These are phyloP conservation scores for Rhodotorula paludigena DNA, from an alignment of 768 basidiomycete genomes.

Conservation along the genomic window DNA sequence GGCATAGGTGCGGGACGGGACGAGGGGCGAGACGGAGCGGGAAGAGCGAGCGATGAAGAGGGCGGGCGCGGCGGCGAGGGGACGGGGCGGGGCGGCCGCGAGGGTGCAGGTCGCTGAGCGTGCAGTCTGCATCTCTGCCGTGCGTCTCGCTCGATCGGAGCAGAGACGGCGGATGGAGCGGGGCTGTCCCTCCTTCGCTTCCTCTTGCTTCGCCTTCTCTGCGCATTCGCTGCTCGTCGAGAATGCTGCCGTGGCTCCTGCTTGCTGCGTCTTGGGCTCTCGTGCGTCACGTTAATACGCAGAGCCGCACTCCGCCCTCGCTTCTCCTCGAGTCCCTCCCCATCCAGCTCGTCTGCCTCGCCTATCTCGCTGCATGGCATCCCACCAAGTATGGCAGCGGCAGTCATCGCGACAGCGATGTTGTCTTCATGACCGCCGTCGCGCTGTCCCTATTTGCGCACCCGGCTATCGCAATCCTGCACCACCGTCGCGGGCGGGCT, in stretches of 20 bases:
- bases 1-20: background rate
- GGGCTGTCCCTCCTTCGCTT: background rate
- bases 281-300: background rate
- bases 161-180: too few species aligned
- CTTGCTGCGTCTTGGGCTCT: background rate
- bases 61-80: background rate
- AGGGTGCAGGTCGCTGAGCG: background rate
- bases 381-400: too few species aligned
- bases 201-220: background rate
- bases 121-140: conserved; percentile 6
- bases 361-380: too few species aligned
- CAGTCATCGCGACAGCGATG: too few species aligned
- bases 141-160: too few species aligned
- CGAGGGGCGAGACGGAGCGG: background rate
- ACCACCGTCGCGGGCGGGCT: background rate
- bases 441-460: background rate
- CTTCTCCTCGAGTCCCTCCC: background rate
- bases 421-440: background rate
- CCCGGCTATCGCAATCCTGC: background rate
- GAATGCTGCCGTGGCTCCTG: background rate
- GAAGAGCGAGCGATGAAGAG: background rate
- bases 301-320: too few species aligned
- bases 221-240: background rate
- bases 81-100: background rate
- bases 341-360: background rate